A percentile compares a stretch with the other conserved stretches of the same genome.
phyloP scores from a whole-genome alignment of 2,329 filamentous ascomycete genomes.

The Cladosporium sp. region DNA sequence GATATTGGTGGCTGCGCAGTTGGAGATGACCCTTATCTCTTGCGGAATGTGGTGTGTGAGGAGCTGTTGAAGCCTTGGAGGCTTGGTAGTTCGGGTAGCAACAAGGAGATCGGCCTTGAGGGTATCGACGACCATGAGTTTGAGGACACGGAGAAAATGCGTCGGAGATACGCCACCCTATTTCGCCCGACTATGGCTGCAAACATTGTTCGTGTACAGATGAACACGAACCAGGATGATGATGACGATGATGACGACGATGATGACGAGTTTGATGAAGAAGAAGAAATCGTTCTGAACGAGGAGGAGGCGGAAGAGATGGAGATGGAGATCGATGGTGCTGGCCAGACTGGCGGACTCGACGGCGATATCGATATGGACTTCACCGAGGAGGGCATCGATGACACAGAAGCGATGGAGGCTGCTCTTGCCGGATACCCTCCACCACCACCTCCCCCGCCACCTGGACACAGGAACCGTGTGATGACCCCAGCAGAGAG shows the following conservation, averaged over 20 bases:
- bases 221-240: constrained; percentile 35
- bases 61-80: constrained; percentile 87
- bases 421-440: constrained; percentile 74
- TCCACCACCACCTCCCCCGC: constrained; percentile 58
- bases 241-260: constrained; percentile 41
- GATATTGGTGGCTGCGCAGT: constrained; percentile 90
- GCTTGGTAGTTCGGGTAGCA: constrained; percentile 75
- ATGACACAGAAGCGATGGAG: constrained; percentile 70
- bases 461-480: constrained; percentile 29
- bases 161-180: constrained; percentile 38
- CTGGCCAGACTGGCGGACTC: constrained; percentile 26
- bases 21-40: constrained; percentile 70
- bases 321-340: constrained; percentile 38
- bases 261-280: constrained; percentile 33
- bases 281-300: constrained; percentile 19
- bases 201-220: constrained; percentile 25
- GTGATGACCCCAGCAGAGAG: constrained; percentile 29
- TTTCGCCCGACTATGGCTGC: constrained; percentile 27
- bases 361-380: constrained; percentile 50
- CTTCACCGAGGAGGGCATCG: constrained; percentile 46
- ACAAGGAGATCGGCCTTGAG: constrained; percentile 70
- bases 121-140: constrained; percentile 79
- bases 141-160: constrained; percentile 46
- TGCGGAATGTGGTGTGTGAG: constrained; percentile 81
- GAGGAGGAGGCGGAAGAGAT: constrained; percentile 38